These are phyloP conservation scores for Conoideocrella luteorostrata DNA, from an alignment of 2,329 filamentous ascomycete species.

Conservation along the genomic window DNA sequence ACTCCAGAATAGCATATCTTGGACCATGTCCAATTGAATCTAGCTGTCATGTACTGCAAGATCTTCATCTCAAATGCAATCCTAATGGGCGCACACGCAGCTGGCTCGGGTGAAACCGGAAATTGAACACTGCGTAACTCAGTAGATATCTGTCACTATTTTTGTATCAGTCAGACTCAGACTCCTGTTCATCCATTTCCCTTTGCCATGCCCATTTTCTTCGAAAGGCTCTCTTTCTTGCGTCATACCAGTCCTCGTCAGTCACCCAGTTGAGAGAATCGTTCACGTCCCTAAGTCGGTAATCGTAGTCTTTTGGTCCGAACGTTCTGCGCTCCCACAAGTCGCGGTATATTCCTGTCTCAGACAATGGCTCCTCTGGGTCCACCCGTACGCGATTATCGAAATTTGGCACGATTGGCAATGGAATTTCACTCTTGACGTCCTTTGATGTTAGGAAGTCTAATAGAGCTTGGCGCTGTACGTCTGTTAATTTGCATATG, in stretches of 20 bases:
- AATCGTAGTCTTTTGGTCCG: background rate
- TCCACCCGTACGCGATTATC: constrained; percentile 5
- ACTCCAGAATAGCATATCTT: background rate
- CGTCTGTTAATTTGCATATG: constrained; percentile 17
- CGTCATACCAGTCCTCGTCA: background rate
- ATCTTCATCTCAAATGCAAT: background rate
- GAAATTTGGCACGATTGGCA: constrained; percentile 7
- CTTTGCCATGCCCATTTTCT: background rate
- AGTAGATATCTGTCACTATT: constrained; percentile 8
- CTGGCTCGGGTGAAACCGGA: background rate
- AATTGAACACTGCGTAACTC: no score
- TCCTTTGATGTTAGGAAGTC: constrained; percentile 13
- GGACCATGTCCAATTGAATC: background rate
- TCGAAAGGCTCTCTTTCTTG: background rate
- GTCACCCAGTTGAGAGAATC: background rate
- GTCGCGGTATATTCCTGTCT: constrained; percentile 12
- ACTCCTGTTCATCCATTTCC: background rate
- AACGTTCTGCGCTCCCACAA: constrained; percentile 10
- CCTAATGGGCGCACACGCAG: background rate
- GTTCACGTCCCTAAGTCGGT: background rate
- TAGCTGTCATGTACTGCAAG: background rate
- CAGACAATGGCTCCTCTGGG: constrained; percentile 11
- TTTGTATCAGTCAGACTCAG: background rate
- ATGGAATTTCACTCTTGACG: background rate
- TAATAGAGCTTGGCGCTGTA: constrained; percentile 16